A percentile compares a stretch with the other conserved stretches of the same genome.
These are phyloP conservation scores for Amniculicola lignicola DNA, from an alignment of 495 filamentous ascomycete species.

Conservation along the genomic window DNA sequence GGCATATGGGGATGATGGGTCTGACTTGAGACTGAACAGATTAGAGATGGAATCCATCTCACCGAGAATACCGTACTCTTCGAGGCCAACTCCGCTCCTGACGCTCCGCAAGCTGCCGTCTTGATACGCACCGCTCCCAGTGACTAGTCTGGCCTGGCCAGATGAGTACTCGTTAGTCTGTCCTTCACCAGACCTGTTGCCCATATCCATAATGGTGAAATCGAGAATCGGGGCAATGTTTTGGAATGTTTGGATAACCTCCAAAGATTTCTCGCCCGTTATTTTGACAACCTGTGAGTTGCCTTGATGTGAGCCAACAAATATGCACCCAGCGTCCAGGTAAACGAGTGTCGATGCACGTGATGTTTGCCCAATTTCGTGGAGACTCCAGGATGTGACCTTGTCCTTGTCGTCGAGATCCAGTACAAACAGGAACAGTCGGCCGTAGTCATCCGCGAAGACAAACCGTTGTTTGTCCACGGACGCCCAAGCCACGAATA, in stretches of 20 bases:
- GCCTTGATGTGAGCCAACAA: slow-evolving; percentile 87
- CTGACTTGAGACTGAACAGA: slow-evolving; percentile 62
- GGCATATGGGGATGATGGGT: slow-evolving; percentile 44
- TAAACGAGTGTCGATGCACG: slow-evolving; percentile 75
- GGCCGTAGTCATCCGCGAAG: slow-evolving; percentile 85
- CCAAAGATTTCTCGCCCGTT: slow-evolving; percentile 48
- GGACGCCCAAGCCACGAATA: slow-evolving; percentile 85
- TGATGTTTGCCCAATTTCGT: slow-evolving; percentile 66
- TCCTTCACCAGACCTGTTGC: slow-evolving; percentile 71
- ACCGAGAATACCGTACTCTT: slow-evolving; percentile 77
- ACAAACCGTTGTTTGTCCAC: slow-evolving; percentile 77
- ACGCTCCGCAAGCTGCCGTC: slow-evolving; percentile 85
- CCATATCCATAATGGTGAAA: slow-evolving; percentile 93
- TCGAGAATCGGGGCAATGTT: slow-evolving; percentile 92
- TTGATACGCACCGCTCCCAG: slow-evolving; percentile 81
- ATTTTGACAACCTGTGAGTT: slow-evolving; percentile 82
- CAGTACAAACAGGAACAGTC: slow-evolving; percentile 74
- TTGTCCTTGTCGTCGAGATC: slow-evolving; percentile 58
- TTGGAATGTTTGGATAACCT: slow-evolving; percentile 70
- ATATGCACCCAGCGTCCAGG: slow-evolving; percentile 69
- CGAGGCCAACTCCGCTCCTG: slow-evolving; percentile 88
- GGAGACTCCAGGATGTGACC: slow-evolving; percentile 64
- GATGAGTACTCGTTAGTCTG: slow-evolving; percentile 87
- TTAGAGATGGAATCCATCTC: slow-evolving; percentile 74
- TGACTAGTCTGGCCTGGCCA: slow-evolving; percentile 90